Base-by-base conservation (phyloP, 169 alveolate species). In the Cryptosporidium meleagridis region DNA sequence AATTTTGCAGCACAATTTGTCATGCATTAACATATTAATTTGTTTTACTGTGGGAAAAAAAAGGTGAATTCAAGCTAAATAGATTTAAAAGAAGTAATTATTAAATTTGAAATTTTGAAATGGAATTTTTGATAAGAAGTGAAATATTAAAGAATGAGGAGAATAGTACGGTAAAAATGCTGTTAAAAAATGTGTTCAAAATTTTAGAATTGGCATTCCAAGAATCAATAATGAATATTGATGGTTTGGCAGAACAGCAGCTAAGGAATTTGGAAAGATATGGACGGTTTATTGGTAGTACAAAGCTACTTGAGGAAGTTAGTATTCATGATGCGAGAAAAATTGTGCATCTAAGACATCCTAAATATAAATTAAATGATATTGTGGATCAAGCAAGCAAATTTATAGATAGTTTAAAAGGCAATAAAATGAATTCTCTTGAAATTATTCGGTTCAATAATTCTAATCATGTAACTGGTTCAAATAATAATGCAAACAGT, bases 161-260 rank as follows among this genome's bases (percentile, higher is more conserved):
- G 26, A 45, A 51, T 26, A 51, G 18, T 26, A 23, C 26, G 14
- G 55, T 48, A 23, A 23, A 37, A 23, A 41, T 9, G 12, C 31
- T 37, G 37, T 65, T 73, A n/a, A 35, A 73, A 31, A 16, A 14
- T 33, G 3, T 58, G 44, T 16, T 52, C 9, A 72, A 73, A 35
- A 31, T 73, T 39, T 37, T 73, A 16, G 37, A 73, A 18, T 33
- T 31, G 29, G 48, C 86, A 33, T 53, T 73, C 16, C 35, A 58
- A 9, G 70, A 73, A 33, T 73, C 86, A 26, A 23, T 55, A 35
- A 58, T 23, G 37, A 58, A 35, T 59, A 58, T 73, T n/a, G 86
- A 73, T 23, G 31, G 58, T 41, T 37, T 59, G 33, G 37, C 35
- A 33, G 35, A 5, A 58, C 33, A 44, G 8, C 86, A 73, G 35